These are phyloP conservation scores for Calocera viscosa DNA, from an alignment of 768 basidiomycete species.

Conservation along the genomic window DNA sequence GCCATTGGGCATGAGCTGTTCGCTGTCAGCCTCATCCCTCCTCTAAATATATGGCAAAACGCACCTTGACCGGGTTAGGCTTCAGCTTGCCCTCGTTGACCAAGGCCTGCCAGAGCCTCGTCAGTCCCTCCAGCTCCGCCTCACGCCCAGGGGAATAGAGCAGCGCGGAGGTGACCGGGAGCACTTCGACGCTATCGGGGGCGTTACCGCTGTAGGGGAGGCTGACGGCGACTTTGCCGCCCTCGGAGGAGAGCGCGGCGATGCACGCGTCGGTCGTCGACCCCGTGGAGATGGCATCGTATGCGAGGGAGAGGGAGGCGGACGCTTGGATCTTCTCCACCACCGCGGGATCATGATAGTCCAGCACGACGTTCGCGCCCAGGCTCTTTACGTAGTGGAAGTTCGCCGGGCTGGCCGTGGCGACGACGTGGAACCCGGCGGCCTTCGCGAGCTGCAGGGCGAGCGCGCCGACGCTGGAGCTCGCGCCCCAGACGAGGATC, in stretches of 20 bases:
- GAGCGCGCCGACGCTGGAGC: neutral
- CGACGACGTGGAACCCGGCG: constrained; percentile 10
- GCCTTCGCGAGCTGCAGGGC: constrained; percentile 7
- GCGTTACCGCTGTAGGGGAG: neutral
- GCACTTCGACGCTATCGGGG: neutral
- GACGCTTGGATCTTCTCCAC: neutral
- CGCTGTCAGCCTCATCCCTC: neutral
- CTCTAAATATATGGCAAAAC: neutral
- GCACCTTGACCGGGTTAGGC: neutral
- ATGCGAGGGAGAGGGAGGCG: neutral
- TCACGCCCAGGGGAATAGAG: neutral
- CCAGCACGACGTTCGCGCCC: constrained; percentile 3
- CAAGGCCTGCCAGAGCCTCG: neutral
- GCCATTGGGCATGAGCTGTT: neutral
- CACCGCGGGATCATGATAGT: neutral
- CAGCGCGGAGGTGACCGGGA: neutral
- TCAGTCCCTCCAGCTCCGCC: neutral
- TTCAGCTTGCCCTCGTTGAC: neutral
- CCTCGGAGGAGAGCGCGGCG: neutral
- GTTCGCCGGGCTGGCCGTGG: constrained; percentile 7
- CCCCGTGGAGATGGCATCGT: neutral
- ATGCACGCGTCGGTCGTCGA: neutral
- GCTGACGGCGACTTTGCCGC: neutral
- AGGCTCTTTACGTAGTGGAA: neutral
- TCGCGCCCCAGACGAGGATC: constrained; percentile 11